phyloP scores from a whole-genome alignment of 2,329 filamentous ascomycete genomes.

The Microdochium nivale region DNA sequence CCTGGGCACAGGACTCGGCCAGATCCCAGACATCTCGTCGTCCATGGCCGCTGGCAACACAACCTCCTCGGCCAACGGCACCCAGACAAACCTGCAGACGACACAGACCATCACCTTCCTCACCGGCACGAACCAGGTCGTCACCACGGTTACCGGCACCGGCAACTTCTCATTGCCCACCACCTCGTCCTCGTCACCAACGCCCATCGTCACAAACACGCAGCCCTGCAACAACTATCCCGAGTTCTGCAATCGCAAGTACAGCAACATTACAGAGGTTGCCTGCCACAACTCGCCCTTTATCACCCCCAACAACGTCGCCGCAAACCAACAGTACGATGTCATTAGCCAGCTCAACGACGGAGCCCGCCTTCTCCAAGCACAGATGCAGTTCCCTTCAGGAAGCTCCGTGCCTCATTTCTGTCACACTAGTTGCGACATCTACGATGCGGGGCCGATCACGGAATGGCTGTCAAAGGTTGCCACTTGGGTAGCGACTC shows the following conservation, averaged over 20 bases:
- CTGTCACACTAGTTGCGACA: constrained; percentile 76
- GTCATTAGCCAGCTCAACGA: constrained; percentile 70
- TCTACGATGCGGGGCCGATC: constrained; percentile 74
- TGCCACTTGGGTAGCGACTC: constrained; percentile 59
- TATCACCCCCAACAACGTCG: constrained; percentile 58
- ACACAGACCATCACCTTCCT: constrained; percentile 27
- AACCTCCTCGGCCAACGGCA: constrained; percentile 14
- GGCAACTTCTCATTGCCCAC: constrained; percentile 29
- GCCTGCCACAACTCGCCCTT: constrained; percentile 79
- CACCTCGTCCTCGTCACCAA: constrained; percentile 32
- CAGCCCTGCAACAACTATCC: constrained; percentile 71
- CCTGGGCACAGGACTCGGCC: constrained; percentile 17
- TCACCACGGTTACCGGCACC: constrained; percentile 28
- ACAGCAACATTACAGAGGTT: constrained; percentile 74
- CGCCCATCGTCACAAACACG: constrained; percentile 53
- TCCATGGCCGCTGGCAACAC: constrained; percentile 23
- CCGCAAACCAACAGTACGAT: constrained; percentile 62
- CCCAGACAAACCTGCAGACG: constrained; percentile 12
- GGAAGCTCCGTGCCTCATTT: constrained; percentile 54
- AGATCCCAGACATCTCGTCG: constrained; percentile 15
- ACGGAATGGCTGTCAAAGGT: constrained; percentile 64
- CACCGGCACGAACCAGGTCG: constrained; percentile 35
- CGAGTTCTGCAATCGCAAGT: constrained; percentile 68
- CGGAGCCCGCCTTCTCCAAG: constrained; percentile 58
- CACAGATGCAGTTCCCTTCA: constrained; percentile 50